Evolutionary conservation across 352 stramenopile genomes (phyloP).

Genomic region (Pythium rhizo-oryzae): DNA sequence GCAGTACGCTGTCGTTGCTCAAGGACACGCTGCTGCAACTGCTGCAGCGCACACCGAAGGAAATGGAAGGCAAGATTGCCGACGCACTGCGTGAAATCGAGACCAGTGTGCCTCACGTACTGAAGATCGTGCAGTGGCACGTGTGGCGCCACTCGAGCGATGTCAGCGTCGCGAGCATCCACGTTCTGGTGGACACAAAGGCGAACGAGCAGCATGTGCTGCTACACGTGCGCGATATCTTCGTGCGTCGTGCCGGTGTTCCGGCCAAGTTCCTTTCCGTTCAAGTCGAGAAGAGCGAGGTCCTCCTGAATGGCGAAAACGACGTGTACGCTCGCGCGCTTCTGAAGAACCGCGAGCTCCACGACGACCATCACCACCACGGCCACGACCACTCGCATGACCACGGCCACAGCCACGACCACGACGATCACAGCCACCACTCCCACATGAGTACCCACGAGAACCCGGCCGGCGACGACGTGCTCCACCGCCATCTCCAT

Average conservation of each 20-base stretch:
- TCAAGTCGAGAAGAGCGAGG: constrained; percentile 54
- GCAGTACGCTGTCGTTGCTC: constrained; percentile 78
- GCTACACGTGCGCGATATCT: constrained; percentile 48
- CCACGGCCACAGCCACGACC: constrained; percentile 21
- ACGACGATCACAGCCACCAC: constrained; percentile 19
- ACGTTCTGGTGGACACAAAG: constrained; percentile 50
- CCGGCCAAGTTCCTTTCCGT: constrained; percentile 57
- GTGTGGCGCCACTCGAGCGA: constrained; percentile 76
- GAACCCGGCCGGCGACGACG: constrained; percentile 66
- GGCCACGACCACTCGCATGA: constrained; percentile 27
- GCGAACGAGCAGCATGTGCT: constrained; percentile 64
- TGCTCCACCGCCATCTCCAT: constrained; percentile 22
- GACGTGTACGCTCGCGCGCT: constrained; percentile 9
- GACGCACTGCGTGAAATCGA: constrained; percentile 54
- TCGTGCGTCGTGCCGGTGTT: constrained; percentile 41
- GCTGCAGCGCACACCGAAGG: constrained; percentile 65
- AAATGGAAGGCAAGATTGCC: constrained; percentile 49
- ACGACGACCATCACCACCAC: constrained; percentile 26
- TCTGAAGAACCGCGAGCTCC: constrained; percentile 24
- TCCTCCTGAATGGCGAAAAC: constrained; percentile 10
- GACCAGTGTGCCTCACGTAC: constrained; percentile 41
- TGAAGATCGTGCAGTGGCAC: constrained; percentile 66
- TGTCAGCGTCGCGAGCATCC: constrained; percentile 59
- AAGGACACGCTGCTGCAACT: constrained; percentile 76
- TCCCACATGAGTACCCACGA: constrained; percentile 63